These are phyloP conservation scores for Atkinsonella hypoxylon DNA, from an alignment of 2,329 filamentous ascomycete genomes.

Conservation along the genomic window DNA sequence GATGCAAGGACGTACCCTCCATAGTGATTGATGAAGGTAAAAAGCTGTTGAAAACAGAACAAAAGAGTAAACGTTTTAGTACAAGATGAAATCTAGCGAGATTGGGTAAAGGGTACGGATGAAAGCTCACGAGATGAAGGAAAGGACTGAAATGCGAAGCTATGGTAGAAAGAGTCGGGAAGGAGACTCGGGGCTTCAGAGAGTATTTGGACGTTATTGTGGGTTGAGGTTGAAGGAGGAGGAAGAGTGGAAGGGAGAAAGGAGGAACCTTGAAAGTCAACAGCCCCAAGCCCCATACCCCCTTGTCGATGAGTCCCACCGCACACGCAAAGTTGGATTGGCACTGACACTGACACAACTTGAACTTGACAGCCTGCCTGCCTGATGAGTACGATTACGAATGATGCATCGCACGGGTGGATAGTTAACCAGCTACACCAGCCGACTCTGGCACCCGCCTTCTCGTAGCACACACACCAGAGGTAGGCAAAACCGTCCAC, in stretches of 20 bases:
- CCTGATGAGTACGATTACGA: too few relatives aligned
- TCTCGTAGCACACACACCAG: not conserved
- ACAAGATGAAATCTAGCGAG: not conserved
- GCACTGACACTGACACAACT: too few relatives aligned
- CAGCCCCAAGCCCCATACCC: not conserved
- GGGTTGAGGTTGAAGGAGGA: slow-evolving; percentile 19
- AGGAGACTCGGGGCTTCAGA: slow-evolving; percentile 10
- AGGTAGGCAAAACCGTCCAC: not conserved
- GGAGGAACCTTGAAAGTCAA: slow-evolving; percentile 12
- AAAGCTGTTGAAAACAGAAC: slow-evolving; percentile 16
- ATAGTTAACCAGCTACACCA: too few relatives aligned
- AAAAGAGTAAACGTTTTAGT: slow-evolving; percentile 9
- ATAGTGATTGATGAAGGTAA: slow-evolving; percentile 38
- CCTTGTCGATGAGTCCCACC: not conserved
- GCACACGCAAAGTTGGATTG: too few relatives aligned
- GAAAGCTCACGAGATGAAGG: slow-evolving; percentile 13
- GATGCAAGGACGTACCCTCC: slow-evolving; percentile 34
- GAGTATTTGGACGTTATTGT: slow-evolving; percentile 10
- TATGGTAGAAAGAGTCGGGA: slow-evolving; percentile 11
- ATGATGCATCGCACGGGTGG: too few relatives aligned
- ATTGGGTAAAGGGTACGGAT: slow-evolving; percentile 2
- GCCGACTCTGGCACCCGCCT: not conserved
- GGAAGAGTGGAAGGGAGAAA: slow-evolving; percentile 22
- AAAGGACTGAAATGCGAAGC: slow-evolving; percentile 3
- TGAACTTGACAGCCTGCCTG: too few relatives aligned